Conservation (phyloP, 352 stramenopile species). For the Phytopythium delawarense region DNA sequence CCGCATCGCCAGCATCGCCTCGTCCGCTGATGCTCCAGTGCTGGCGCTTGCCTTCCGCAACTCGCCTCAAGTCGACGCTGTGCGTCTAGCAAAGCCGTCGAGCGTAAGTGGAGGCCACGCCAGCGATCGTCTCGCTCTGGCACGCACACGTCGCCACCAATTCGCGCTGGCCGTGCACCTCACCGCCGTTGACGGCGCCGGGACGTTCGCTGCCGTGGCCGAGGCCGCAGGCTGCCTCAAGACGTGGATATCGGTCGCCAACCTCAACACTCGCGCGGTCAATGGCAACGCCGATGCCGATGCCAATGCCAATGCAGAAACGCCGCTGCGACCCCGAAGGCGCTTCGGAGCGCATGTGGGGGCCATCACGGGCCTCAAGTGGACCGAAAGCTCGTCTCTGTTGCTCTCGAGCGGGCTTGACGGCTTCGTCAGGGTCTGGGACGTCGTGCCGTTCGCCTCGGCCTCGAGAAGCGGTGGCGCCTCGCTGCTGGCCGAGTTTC, state of each 20-base stretch:
- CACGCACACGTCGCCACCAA: constrained; percentile 12
- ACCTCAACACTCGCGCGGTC: constrained; percentile 13
- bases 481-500: constrained; percentile 25
- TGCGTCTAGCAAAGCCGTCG: constrained; percentile 7
- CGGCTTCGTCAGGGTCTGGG: constrained; percentile 69
- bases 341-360: constrained; percentile 56
- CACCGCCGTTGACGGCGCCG: constrained; percentile 30
- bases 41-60: constrained; percentile 22
- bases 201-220: constrained; percentile 34
- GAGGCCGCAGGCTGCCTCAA: constrained; percentile 42
- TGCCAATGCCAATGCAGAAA: too few relatives aligned
- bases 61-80: constrained; percentile 23
- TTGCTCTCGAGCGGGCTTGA: constrained; percentile 47
- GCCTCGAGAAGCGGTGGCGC: constrained; percentile 1
- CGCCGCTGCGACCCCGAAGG: constrained; percentile 8
- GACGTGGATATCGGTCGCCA: constrained; percentile 49
- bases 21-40: not conserved
- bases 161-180: constrained; percentile 38
- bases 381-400: constrained; percentile 36
- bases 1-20: constrained; percentile 22
- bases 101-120: not conserved
- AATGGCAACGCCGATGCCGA: not conserved
- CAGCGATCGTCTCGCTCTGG: constrained; percentile 3
- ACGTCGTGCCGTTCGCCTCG: constrained; percentile 15
- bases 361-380: constrained; percentile 44